These are phyloP conservation scores for Eimeria acervulina DNA, from an alignment of 169 alveolate genomes.

Conservation along the genomic window DNA sequence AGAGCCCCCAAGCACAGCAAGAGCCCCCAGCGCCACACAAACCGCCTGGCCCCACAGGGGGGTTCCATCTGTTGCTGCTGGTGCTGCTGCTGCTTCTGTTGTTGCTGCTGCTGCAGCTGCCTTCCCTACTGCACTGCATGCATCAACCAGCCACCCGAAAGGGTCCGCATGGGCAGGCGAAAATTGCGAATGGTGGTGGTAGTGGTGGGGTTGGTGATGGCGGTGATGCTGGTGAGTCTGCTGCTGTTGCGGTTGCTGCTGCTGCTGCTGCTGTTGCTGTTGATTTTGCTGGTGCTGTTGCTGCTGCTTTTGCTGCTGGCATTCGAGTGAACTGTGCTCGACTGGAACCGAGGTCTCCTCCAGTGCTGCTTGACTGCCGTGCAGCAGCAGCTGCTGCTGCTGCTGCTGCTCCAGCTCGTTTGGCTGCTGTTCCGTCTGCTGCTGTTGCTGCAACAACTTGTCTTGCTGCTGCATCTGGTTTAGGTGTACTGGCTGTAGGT, in stretches of 20 bases:
- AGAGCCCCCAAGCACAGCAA: slow-evolving; percentile 74
- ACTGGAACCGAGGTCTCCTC: not conserved
- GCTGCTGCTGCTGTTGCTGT: not conserved
- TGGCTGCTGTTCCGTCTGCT: not conserved
- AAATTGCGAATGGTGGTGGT: not conserved
- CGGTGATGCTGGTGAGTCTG: not conserved
- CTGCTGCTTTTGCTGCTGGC: not conserved
- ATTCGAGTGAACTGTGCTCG: not conserved
- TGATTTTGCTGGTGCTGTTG: slow-evolving; percentile 8
- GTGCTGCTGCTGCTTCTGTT: not conserved
- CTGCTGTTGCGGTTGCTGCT: not conserved
- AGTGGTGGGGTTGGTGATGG: not conserved
- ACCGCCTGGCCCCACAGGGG: slow-evolving; percentile 49
- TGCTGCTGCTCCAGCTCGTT: not conserved
- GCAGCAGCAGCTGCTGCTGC: not conserved
- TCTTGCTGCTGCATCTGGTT: not conserved
- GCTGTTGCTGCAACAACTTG: not conserved
- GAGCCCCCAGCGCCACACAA: slow-evolving; percentile 78
- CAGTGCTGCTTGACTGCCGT: not conserved
- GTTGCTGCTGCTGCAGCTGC: not conserved
- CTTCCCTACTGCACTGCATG: slow-evolving; percentile 24
- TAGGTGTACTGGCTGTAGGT: not conserved
- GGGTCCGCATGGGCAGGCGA: not conserved
- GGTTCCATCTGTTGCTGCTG: slow-evolving; percentile 25
- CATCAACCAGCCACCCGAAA: not conserved